These are phyloP conservation scores for Rhodomyrtus tomentosa DNA, from an alignment of 345 rosid genomes.

Conservation along the genomic window DNA sequence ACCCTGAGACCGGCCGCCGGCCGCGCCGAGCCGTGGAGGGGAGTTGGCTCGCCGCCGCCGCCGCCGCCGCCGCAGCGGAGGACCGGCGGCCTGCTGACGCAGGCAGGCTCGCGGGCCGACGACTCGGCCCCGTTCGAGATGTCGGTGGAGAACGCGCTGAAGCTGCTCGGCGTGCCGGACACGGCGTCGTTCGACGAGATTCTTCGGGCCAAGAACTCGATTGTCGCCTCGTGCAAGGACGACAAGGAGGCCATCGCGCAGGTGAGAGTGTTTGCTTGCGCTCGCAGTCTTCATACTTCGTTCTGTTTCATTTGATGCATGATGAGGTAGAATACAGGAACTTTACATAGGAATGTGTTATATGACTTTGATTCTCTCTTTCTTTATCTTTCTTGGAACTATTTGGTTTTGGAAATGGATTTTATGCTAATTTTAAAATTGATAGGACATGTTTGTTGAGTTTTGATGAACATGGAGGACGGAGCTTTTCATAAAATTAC, in stretches of 20 bases:
- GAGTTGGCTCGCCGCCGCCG: constrained; percentile 3
- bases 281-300: neutral
- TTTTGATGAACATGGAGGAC: neutral
- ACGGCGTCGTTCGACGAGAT: constrained; percentile 85
- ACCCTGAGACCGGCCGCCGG: constrained; percentile 2
- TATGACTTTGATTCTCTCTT: neutral
- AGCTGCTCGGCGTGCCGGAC: constrained; percentile 87
- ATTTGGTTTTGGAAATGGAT: neutral
- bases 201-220: constrained; percentile 85
- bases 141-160: constrained; percentile 93
- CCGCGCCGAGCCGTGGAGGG: constrained; percentile 32
- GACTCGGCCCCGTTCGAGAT: constrained; percentile 86
- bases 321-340: neutral
- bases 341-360: neutral
- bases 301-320: neutral
- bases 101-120: constrained; percentile 70
- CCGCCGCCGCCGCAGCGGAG: constrained; percentile 12
- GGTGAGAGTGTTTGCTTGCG: constrained; percentile 26
- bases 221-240: constrained; percentile 61
- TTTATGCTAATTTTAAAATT: neutral
- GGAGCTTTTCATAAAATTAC: neutral
- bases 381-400: neutral
- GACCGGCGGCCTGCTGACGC: constrained; percentile 9
- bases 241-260: constrained; percentile 70
- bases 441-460: neutral